These are phyloP conservation scores for Viola odorata DNA, from an alignment of 345 rosid species.

Conservation along the genomic window DNA sequence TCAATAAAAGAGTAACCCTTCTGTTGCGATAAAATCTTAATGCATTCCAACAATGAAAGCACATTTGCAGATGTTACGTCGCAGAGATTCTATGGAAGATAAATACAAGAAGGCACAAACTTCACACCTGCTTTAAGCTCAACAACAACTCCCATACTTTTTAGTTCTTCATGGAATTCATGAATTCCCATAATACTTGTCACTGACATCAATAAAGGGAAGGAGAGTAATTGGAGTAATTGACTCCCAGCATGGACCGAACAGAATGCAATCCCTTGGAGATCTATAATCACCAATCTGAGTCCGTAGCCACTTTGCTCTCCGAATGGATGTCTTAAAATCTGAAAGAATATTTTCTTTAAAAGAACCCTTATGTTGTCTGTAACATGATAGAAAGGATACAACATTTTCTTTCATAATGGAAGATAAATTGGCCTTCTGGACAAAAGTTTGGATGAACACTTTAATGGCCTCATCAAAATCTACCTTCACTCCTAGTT, in stretches of 20 bases:
- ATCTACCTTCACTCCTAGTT: constrained; percentile 41
- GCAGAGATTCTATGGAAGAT: constrained; percentile 27
- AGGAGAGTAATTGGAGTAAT: constrained; percentile 44
- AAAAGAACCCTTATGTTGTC: constrained; percentile 19
- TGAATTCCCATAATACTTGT: constrained; percentile 45
- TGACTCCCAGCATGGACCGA: constrained; percentile 48
- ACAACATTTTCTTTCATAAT: constrained; percentile 28
- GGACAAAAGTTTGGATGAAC: constrained; percentile 35
- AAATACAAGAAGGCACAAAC: constrained; percentile 37
- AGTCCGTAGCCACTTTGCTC: constrained; percentile 52
- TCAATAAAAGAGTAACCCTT: constrained; percentile 21
- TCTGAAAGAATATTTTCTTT: constrained; percentile 23
- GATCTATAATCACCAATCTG: constrained; percentile 46
- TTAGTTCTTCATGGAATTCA: constrained; percentile 41
- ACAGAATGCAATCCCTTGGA: constrained; percentile 55
- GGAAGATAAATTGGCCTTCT: constrained; percentile 25
- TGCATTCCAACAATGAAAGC: constrained; percentile 42
- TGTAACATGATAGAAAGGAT: constrained; percentile 43
- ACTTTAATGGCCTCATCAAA: constrained; percentile 37
- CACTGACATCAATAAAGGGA: constrained; percentile 51
- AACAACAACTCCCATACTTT: constrained; percentile 35
- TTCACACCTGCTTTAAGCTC: constrained; percentile 41
- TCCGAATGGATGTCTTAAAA: constrained; percentile 28
- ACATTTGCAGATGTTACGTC: constrained; percentile 26
- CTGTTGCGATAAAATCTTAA: constrained; percentile 24